Percentiles rank a stretch among this genome's conserved stretches.
phyloP scores from a whole-genome alignment of 140 eudicot genomes.

The Erigeron philadelphicus region DNA sequence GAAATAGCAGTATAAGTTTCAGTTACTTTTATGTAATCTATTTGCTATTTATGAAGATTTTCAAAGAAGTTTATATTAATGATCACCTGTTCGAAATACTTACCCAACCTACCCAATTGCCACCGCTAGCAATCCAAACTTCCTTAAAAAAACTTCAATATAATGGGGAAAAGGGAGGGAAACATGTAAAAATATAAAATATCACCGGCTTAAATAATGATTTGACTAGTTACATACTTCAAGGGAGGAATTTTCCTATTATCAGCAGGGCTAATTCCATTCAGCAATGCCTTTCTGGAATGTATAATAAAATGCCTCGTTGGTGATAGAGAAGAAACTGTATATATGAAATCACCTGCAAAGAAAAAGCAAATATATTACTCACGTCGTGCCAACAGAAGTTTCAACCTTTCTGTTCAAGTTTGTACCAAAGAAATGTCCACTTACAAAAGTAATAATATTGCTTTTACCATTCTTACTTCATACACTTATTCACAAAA shows the following conservation, averaged over 20 bases:
- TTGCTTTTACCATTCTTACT: no score
- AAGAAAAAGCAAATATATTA: constrained; percentile 13
- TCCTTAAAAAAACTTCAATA: not conserved
- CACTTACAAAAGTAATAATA: no score
- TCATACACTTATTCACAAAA: no score
- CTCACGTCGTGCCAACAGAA: no score
- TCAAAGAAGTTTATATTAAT: not conserved
- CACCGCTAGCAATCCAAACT: not conserved
- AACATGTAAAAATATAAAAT: constrained; percentile 8
- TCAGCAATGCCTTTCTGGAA: constrained; percentile 89
- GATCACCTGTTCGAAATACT: not conserved
- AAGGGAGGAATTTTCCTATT: constrained; percentile 88
- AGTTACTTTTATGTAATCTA: not conserved
- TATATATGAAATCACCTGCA: constrained; percentile 88
- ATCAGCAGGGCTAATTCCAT: constrained; percentile 95
- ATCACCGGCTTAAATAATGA: constrained; percentile 19
- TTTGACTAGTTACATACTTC: constrained; percentile 48
- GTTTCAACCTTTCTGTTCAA: no score
- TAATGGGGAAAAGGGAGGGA: not conserved
- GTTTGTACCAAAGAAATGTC: no score
- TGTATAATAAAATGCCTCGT: constrained; percentile 86
- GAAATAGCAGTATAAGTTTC: not conserved
- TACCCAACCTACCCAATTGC: not conserved
- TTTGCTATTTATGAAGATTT: not conserved
- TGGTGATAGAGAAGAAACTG: constrained; percentile 88